Evolutionary conservation across 176 grass and related monocot species (phyloP).

Genomic region (Avena insularis): DNA sequence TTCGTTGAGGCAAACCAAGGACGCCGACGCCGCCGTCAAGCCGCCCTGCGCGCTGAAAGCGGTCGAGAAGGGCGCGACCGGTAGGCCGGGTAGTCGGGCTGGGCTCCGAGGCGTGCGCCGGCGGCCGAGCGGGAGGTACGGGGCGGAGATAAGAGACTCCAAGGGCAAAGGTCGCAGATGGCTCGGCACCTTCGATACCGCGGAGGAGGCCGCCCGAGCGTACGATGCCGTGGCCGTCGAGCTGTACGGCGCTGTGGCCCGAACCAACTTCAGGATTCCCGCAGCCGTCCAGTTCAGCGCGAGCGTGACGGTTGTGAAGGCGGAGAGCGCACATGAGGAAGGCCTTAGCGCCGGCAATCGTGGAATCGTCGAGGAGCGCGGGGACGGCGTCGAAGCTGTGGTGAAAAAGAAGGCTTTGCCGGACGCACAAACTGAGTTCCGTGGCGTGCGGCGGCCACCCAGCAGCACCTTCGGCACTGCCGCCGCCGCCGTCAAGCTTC

Average conservation of each 20-base stretch:
- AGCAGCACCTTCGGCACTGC: conserved; percentile 77
- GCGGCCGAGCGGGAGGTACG: no score
- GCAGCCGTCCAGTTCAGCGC: no score
- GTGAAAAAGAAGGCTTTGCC: conserved; percentile 65
- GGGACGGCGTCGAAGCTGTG: conserved; percentile 56
- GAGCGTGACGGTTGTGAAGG: not conserved
- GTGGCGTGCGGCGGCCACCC: no score
- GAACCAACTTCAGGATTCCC: not conserved
- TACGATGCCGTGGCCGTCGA: conserved; percentile 45
- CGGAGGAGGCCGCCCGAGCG: conserved; percentile 69
- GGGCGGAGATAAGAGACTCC: no score
- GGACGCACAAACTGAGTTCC: no score
- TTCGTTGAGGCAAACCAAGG: no score
- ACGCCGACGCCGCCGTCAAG: no score
- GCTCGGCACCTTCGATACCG: conserved; percentile 80
- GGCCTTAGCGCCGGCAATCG: no score
- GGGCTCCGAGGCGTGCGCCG: no score
- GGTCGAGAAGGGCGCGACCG: no score
- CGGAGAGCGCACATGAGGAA: not conserved
- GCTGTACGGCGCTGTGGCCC: not conserved
- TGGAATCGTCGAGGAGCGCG: conserved; percentile 57
- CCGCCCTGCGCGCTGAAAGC: no score
- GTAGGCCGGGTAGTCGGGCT: no score
- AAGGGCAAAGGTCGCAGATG: conserved; percentile 13
- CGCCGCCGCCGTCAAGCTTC: not conserved